A percentile compares a stretch with the other conserved stretches of the same genome.
Evolutionary conservation across 78 protist species (phyloP).

Genomic region (Polysphondylium violaceum): DNA sequence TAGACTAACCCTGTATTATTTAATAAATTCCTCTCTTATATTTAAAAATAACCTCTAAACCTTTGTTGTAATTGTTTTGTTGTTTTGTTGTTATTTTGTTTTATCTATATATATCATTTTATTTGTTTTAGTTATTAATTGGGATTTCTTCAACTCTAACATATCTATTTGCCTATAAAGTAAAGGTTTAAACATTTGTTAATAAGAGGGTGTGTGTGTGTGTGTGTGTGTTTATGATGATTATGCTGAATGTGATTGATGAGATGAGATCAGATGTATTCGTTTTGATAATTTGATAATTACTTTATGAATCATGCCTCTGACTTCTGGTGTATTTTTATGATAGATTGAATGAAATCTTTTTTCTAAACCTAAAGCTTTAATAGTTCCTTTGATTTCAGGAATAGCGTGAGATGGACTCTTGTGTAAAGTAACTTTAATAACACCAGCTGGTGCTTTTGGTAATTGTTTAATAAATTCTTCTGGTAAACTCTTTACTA

Average conservation of each 20-base stretch:
- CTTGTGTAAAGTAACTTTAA: constrained; percentile 55
- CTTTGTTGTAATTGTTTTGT: not conserved
- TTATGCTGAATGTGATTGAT: not conserved
- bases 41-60: too few relatives aligned
- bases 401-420: not conserved
- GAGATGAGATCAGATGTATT: not conserved
- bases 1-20: too few relatives aligned
- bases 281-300: not conserved
- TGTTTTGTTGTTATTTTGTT: not conserved
- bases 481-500: constrained; percentile 8
- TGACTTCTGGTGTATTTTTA: constrained; percentile 71
- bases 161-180: constrained; percentile 2
- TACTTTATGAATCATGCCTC: constrained; percentile 80
- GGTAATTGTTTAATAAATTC: constrained; percentile 13
- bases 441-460: constrained; percentile 49
- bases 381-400: constrained; percentile 32
- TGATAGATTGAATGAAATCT: constrained; percentile 31
- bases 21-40: too few relatives aligned
- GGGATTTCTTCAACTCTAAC: constrained; percentile 20
- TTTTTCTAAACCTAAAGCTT: constrained; percentile 56
- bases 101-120: not conserved
- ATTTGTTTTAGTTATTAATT: constrained; percentile 14
- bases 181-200: not conserved
- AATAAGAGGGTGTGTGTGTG: not conserved
- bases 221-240: not conserved